phyloP scores from a whole-genome alignment of 1,139 yeast species.

The Geotrichum restrictum region DNA sequence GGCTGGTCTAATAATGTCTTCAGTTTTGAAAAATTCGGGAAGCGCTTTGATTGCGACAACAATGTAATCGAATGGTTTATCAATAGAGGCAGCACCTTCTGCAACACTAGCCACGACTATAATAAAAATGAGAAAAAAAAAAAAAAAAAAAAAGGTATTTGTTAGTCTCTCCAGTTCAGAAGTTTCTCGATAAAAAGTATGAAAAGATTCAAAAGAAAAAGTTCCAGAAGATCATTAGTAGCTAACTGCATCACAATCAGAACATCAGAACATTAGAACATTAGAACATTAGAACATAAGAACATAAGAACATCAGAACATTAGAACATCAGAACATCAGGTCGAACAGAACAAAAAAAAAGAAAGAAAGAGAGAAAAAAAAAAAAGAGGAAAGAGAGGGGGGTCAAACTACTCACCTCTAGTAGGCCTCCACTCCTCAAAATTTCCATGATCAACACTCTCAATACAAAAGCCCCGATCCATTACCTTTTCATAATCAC shows the following conservation, averaged over 20 bases:
- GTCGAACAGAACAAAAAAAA: neutral
- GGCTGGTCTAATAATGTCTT: conserved; percentile 56
- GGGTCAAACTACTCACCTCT: conserved; percentile 23
- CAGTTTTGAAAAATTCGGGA: conserved; percentile 62
- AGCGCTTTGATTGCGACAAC: conserved; percentile 68
- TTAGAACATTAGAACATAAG: no score
- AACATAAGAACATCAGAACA: no score
- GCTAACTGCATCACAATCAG: no score
- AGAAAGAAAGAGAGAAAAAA: neutral
- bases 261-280: no score
- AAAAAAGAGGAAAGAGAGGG: neutral
- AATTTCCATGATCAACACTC: conserved; percentile 58
- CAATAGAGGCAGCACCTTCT: conserved; percentile 42
- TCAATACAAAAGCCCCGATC: conserved; percentile 56
- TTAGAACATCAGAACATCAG: no score
- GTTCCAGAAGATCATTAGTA: no score
- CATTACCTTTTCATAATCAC: conserved; percentile 56
- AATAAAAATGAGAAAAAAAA: no score
- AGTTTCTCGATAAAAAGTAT: no score
- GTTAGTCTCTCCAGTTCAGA: no score
- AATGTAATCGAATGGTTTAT: conserved; percentile 56
- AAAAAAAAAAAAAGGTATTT: neutral
- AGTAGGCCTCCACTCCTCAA: conserved; percentile 52
- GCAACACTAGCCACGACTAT: conserved; percentile 38
- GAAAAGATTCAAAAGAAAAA: no score